Conservation (phyloP, 2,329 filamentous ascomycete genomes). For the Aureobasidium vineae region DNA sequence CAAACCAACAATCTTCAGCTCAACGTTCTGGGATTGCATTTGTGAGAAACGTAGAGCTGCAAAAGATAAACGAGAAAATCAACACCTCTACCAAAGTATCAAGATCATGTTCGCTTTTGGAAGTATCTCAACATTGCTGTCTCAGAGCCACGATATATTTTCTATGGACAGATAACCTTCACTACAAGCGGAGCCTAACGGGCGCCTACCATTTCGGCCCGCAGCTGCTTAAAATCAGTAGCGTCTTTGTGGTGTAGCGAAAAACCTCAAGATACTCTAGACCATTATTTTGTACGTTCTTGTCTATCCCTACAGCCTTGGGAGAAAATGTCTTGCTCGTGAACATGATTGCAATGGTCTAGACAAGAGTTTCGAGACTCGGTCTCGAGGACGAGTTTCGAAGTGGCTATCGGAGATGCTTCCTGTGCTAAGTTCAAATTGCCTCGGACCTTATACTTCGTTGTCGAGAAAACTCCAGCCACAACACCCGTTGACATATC, state of each 20-base stretch:
- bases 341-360: neutral
- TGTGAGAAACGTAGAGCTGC: neutral
- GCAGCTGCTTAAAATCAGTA: slow-evolving; percentile 22
- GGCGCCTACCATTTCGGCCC: slow-evolving; percentile 11
- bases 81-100: neutral
- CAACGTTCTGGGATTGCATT: neutral
- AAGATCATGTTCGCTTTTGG: slow-evolving; percentile 14
- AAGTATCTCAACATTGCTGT: neutral
- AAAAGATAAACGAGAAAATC: neutral
- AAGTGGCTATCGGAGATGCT: neutral
- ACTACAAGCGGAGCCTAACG: slow-evolving; percentile 19
- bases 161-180: slow-evolving; percentile 1
- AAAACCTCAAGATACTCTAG: neutral
- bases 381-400: neutral
- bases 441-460: neutral
- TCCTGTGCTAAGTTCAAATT: neutral
- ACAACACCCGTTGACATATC: slow-evolving; percentile 17
- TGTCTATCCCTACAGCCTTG: slow-evolving; percentile 22
- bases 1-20: neutral
- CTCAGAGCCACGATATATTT: slow-evolving; percentile 15
- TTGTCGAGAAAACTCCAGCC: neutral
- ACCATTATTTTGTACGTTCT: neutral
- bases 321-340: neutral
- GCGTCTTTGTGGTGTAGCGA: neutral
- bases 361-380: slow-evolving; percentile 3